A percentile compares a stretch with the other conserved stretches of the same genome.
Conservation (phyloP, 1,284 basidiomycete species). For the Hymenochaete sp. region DNA sequence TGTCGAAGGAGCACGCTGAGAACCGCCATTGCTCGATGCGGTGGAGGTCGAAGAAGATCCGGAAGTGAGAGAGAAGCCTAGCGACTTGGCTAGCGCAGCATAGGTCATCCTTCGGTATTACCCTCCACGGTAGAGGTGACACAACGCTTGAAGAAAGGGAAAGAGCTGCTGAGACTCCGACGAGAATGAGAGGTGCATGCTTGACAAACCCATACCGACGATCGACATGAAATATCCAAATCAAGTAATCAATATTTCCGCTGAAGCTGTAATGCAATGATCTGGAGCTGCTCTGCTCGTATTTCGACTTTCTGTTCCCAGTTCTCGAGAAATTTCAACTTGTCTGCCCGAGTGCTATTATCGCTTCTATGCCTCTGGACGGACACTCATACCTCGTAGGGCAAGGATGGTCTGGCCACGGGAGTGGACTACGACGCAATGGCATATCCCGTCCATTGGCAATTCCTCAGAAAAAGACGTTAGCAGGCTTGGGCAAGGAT, state of each 20-base stretch:
- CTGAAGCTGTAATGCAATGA: neutral
- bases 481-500: constrained; percentile 82
- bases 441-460: constrained; percentile 65
- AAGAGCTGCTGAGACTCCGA: too few species aligned
- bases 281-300: neutral
- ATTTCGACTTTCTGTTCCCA: too few species aligned
- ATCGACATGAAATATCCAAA: too few species aligned
- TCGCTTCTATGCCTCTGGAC: constrained; percentile 57
- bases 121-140: neutral
- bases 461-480: constrained; percentile 76
- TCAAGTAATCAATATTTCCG: neutral
- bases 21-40: neutral
- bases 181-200: too few species aligned
- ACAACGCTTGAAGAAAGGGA: neutral
- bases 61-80: constrained; percentile 11
- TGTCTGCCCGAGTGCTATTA: neutral
- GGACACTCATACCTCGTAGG: constrained; percentile 69
- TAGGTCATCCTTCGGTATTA: constrained; percentile 9
- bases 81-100: constrained; percentile 15
- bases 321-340: too few species aligned
- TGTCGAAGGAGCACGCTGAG: neutral
- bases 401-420: constrained; percentile 85
- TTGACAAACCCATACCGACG: too few species aligned
- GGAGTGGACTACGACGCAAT: constrained; percentile 61
- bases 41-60: constrained; percentile 8